phyloP scores from a whole-genome alignment of 2,329 filamentous ascomycete genomes.

The Trichoderma afroharzianum region DNA sequence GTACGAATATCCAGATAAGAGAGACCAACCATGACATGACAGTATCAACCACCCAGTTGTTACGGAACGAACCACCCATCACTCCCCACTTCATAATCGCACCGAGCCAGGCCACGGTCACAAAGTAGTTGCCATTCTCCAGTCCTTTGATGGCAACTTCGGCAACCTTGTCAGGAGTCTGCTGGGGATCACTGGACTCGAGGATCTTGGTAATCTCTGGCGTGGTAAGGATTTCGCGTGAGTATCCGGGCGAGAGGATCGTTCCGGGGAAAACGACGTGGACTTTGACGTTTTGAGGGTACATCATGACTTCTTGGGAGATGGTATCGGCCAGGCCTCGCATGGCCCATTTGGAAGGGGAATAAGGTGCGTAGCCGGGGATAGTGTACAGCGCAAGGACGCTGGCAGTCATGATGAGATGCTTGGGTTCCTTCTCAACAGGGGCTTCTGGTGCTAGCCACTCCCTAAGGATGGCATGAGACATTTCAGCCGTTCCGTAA shows the following conservation, averaged over 20 bases:
- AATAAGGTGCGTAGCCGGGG: conserved; percentile 79
- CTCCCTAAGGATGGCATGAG: conserved; percentile 69
- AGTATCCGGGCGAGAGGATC: conserved; percentile 72
- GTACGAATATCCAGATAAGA: conserved; percentile 56
- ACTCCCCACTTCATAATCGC: conserved; percentile 63
- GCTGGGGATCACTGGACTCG: conserved; percentile 77
- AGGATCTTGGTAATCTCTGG: conserved; percentile 74
- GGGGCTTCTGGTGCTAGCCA: conserved; percentile 61
- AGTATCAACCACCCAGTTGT: conserved; percentile 59
- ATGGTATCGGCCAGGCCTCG: conserved; percentile 79
- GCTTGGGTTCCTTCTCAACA: conserved; percentile 53
- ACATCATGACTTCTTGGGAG: conserved; percentile 78
- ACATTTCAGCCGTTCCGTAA: conserved; percentile 81
- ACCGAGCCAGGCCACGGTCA: conserved; percentile 72
- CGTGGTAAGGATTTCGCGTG: conserved; percentile 73
- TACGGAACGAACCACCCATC: conserved; percentile 54
- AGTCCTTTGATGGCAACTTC: conserved; percentile 64
- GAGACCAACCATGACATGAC: conserved; percentile 51
- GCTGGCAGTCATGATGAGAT: conserved; percentile 86
- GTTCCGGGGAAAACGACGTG: conserved; percentile 82
- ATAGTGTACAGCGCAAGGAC: conserved; percentile 71
- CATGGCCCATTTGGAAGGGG: conserved; percentile 80
- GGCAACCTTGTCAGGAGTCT: conserved; percentile 77
- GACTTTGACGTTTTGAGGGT: conserved; percentile 77
- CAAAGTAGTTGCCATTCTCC: conserved; percentile 74